Percentiles rank a stretch among this genome's conserved stretches.
Conservation (phyloP, 768 basidiomycete species). For the Pisolithus albus region DNA sequence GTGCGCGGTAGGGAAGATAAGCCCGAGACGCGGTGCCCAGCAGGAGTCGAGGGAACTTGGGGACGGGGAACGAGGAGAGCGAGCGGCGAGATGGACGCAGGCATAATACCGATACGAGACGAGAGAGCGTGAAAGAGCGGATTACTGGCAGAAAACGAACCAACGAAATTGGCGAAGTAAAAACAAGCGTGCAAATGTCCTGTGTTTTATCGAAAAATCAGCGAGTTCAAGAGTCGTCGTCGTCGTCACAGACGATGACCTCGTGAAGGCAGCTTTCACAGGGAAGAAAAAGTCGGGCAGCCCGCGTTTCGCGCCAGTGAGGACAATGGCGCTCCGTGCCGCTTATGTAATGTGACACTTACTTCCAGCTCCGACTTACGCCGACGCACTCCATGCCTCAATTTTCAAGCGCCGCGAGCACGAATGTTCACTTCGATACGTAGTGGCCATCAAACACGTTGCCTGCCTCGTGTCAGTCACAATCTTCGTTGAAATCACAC, state of each 20-base stretch:
- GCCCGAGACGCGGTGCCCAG: constrained; percentile 44
- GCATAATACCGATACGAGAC: constrained; percentile 22
- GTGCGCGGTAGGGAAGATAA: constrained; percentile 48
- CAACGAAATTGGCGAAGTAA: constrained; percentile 14
- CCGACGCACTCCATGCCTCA: neutral
- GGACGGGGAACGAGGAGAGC: constrained; percentile 60
- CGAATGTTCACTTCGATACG: neutral
- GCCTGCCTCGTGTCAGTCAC: constrained; percentile 6
- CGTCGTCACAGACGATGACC: constrained; percentile 1
- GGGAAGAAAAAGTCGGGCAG: neutral
- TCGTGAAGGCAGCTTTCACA: neutral
- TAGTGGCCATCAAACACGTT: constrained; percentile 2
- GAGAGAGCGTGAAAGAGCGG: constrained; percentile 33
- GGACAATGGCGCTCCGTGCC: neutral
- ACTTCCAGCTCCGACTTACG: neutral
- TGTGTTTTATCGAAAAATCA: neutral
- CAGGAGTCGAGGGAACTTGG: constrained; percentile 24
- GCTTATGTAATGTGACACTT: neutral
- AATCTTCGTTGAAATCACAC: constrained; percentile 20
- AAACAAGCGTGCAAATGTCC: constrained; percentile 5
- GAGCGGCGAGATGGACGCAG: constrained; percentile 46
- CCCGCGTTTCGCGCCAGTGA: neutral
- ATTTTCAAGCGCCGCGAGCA: neutral
- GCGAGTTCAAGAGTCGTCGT: constrained; percentile 1
- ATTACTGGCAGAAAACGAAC: constrained; percentile 36